A percentile compares a stretch with the other conserved stretches of the same genome.
Conservation (phyloP, 352 stramenopile species). For the Phytophthora syringae region DNA sequence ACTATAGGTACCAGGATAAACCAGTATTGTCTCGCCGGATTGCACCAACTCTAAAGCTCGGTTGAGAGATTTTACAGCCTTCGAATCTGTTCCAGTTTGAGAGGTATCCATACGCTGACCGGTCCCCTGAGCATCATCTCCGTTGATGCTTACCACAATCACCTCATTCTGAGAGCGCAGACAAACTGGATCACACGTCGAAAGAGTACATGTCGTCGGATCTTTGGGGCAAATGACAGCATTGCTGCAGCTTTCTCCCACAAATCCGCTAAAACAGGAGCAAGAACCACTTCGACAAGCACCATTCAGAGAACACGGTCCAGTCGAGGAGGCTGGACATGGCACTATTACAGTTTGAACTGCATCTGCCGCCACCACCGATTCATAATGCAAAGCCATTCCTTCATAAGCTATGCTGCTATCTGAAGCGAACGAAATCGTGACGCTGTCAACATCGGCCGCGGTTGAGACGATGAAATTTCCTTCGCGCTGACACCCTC, state of each 20-base stretch:
- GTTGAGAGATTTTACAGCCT: conserved; percentile 54
- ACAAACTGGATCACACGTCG: conserved; percentile 55
- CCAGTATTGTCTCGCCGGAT: conserved; percentile 43
- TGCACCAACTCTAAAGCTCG: conserved; percentile 47
- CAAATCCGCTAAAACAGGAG: conserved; percentile 59
- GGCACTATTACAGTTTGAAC: conserved; percentile 22
- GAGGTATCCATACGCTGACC: conserved; percentile 63
- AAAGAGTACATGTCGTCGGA: conserved; percentile 30
- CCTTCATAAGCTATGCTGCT: conserved; percentile 47
- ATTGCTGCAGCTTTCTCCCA: conserved; percentile 74
- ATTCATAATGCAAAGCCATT: conserved; percentile 52
- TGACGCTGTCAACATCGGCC: conserved; percentile 36
- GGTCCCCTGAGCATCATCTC: conserved; percentile 59
- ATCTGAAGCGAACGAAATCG: conserved; percentile 52
- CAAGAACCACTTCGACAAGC: conserved; percentile 52
- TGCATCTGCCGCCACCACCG: conserved; percentile 11
- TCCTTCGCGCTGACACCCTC: conserved; percentile 55
- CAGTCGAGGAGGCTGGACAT: conserved; percentile 41
- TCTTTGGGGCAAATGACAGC: conserved; percentile 52
- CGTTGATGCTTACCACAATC: conserved; percentile 57
- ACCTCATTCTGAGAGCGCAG: conserved; percentile 33
- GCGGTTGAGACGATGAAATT: conserved; percentile 47
- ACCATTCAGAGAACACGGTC: conserved; percentile 54
- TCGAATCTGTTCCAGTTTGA: conserved; percentile 48
- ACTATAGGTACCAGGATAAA: conserved; percentile 57